These are phyloP conservation scores for Ceratocystis harringtonii DNA, from an alignment of 2,329 filamentous ascomycete genomes.

Conservation along the genomic window DNA sequence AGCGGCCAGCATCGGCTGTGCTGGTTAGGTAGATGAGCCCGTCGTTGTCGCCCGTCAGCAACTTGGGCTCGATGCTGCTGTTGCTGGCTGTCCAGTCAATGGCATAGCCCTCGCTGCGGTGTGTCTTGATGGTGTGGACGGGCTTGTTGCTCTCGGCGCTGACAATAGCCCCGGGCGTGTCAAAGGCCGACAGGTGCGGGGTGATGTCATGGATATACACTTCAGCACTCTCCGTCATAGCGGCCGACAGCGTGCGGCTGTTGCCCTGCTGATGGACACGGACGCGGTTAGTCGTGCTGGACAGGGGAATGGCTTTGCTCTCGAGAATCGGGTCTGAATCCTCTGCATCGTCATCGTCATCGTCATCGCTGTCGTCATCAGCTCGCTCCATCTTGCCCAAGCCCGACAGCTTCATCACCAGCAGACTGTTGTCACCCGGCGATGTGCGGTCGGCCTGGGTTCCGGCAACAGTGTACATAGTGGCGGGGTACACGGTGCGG, in stretches of 20 bases:
- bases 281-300: slow-evolving; percentile 84
- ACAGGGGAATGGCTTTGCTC: slow-evolving; percentile 73
- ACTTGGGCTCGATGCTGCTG: slow-evolving; percentile 61
- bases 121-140: slow-evolving; percentile 70
- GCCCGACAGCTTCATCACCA: slow-evolving; percentile 93
- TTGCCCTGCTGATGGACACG: slow-evolving; percentile 67
- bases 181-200: slow-evolving; percentile 75
- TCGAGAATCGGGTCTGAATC: slow-evolving; percentile 80
- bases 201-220: slow-evolving; percentile 91
- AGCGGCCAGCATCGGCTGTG: slow-evolving; percentile 72
- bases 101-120: slow-evolving; percentile 88
- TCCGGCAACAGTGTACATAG: slow-evolving; percentile 85
- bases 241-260: slow-evolving; percentile 73
- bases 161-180: slow-evolving; percentile 69
- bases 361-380: slow-evolving; percentile 48
- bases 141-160: slow-evolving; percentile 78
- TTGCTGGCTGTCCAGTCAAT: slow-evolving; percentile 55
- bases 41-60: slow-evolving; percentile 81
- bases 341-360: slow-evolving; percentile 56
- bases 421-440: slow-evolving; percentile 76
- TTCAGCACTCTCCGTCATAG: slow-evolving; percentile 80
- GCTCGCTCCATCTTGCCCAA: slow-evolving; percentile 72
- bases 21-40: slow-evolving; percentile 82
- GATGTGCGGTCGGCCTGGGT: slow-evolving; percentile 71
- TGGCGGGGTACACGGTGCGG: slow-evolving; percentile 85